These are phyloP conservation scores for Globisporangium paddicum DNA, from an alignment of 352 stramenopile species.

Conservation along the genomic window DNA sequence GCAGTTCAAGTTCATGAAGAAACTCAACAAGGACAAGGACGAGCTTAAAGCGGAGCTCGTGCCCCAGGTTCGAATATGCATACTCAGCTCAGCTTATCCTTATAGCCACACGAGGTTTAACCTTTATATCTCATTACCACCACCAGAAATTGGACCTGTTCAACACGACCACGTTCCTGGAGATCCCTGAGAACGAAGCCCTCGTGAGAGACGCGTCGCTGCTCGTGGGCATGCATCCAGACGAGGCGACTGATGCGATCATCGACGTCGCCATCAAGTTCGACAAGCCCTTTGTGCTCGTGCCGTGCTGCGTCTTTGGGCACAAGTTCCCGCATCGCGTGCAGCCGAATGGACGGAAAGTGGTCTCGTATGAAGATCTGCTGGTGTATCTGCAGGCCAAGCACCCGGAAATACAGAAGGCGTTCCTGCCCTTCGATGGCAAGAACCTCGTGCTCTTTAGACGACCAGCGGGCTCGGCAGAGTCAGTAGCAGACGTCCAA, in stretches of 20 bases:
- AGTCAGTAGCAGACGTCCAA: not conserved
- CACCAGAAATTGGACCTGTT: slow-evolving; percentile 44
- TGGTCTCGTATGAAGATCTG: slow-evolving; percentile 76
- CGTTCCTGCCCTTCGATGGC: slow-evolving; percentile 72
- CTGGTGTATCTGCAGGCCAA: slow-evolving; percentile 80
- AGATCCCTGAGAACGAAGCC: slow-evolving; percentile 31
- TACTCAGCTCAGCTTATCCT: not conserved
- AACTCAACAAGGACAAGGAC: slow-evolving; percentile 40
- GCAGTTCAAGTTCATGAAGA: slow-evolving; percentile 73
- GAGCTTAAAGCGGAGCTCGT: slow-evolving; percentile 27
- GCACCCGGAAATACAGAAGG: slow-evolving; percentile 44
- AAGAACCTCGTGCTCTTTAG: slow-evolving; percentile 83
- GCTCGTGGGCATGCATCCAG: slow-evolving; percentile 92
- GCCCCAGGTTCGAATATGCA: slow-evolving; percentile 32
- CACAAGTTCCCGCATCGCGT: slow-evolving; percentile 83
- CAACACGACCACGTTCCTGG: slow-evolving; percentile 56
- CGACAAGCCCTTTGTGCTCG: slow-evolving; percentile 93
- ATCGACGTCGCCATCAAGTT: slow-evolving; percentile 88
- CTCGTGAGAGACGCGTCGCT: slow-evolving; percentile 75
- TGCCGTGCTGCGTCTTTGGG: slow-evolving; percentile 96
- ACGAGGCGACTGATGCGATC: slow-evolving; percentile 94
- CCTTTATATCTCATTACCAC: slow-evolving; percentile 7
- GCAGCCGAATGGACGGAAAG: slow-evolving; percentile 34
- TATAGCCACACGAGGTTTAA: not conserved
- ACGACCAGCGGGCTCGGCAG: slow-evolving; percentile 1